Evolutionary conservation across 2,329 filamentous ascomycete species (phyloP).

Genomic region (Penicillium sp.): DNA sequence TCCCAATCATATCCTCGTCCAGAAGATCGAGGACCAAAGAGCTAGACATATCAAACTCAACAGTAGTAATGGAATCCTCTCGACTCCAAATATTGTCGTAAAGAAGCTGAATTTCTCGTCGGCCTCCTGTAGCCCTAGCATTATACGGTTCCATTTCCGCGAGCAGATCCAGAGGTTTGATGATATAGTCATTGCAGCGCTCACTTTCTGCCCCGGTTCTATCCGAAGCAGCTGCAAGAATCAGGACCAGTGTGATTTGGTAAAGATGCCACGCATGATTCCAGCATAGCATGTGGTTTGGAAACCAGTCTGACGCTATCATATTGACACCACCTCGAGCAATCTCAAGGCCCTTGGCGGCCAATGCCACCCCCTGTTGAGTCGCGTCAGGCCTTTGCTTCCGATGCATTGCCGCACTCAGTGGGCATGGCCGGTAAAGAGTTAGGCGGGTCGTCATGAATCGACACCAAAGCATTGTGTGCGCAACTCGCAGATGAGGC

Average conservation of each 20-base stretch:
- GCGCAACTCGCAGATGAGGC: neutral
- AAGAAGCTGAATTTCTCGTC: neutral
- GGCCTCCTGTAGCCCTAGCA: neutral
- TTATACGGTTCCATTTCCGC: neutral
- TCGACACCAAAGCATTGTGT: neutral
- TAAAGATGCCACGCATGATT: neutral
- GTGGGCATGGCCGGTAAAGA: neutral
- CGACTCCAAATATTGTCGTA: neutral
- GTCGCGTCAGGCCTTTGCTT: neutral
- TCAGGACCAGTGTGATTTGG: neutral
- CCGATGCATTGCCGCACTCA: neutral
- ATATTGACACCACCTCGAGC: neutral
- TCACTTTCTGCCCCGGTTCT: neutral
- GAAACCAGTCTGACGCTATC: neutral
- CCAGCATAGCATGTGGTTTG: neutral
- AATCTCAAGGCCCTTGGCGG: neutral
- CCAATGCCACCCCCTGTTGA: neutral
- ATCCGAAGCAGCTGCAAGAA: neutral
- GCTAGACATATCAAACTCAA: neutral
- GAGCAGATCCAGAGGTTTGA: neutral
- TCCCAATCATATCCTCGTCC: neutral
- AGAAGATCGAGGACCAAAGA: neutral
- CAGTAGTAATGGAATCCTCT: neutral
- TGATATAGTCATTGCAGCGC: neutral
- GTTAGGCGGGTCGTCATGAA: neutral